phyloP scores from a whole-genome alignment of 352 stramenopile genomes.

The Globisporangium iwayamae region DNA sequence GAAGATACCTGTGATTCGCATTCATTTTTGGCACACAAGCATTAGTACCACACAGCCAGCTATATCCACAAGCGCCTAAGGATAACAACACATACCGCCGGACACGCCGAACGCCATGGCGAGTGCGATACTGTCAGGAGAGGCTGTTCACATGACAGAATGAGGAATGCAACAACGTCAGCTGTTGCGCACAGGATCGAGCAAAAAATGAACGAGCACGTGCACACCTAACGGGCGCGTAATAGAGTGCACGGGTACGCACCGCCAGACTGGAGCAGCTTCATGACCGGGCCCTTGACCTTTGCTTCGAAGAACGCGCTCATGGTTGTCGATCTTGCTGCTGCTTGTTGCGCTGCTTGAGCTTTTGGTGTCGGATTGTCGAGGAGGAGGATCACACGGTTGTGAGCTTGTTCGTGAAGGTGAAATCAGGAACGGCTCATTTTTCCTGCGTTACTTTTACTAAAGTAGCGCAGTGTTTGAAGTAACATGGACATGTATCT shows the following conservation, averaged over 20 bases:
- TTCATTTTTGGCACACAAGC: too few species aligned
- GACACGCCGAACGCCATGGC: constrained; percentile 79
- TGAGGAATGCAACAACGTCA: too few species aligned
- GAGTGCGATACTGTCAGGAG: constrained; percentile 66
- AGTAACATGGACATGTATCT: too few species aligned
- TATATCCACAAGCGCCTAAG: background rate
- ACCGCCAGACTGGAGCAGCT: constrained; percentile 11
- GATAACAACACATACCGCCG: constrained; percentile 27
- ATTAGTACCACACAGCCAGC: too few species aligned
- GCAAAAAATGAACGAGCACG: background rate
- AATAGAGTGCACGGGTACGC: background rate
- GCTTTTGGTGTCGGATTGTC: too few species aligned
- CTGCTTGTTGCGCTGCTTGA: too few species aligned
- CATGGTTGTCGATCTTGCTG: background rate
- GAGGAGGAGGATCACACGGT: too few species aligned
- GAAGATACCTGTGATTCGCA: constrained; percentile 46
- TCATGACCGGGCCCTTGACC: constrained; percentile 57
- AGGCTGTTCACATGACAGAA: constrained; percentile 29
- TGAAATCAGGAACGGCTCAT: too few species aligned
- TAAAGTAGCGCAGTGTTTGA: too few species aligned
- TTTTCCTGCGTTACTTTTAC: too few species aligned
- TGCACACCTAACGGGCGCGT: too few species aligned
- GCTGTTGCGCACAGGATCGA: background rate
- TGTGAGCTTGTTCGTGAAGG: too few species aligned
- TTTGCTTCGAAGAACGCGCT: constrained; percentile 55